Evolutionary conservation across 179 eudicot species (phyloP).

Genomic region (Pouteria campechiana): DNA sequence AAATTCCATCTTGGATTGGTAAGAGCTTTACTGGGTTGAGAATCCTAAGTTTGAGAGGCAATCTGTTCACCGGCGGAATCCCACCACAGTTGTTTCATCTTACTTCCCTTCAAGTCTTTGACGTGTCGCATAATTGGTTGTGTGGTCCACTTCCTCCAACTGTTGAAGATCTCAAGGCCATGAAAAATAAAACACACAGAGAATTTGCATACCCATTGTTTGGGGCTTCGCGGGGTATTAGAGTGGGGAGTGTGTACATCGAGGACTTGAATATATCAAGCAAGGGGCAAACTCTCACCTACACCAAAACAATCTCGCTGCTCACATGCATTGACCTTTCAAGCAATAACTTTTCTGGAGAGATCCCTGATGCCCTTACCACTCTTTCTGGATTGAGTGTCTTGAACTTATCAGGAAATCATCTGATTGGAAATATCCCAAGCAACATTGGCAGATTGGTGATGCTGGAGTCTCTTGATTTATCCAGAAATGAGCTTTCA

Average conservation of each 20-base stretch:
- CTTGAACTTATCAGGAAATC: constrained; percentile 4
- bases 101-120: constrained; percentile 9
- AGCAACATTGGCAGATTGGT: constrained; percentile 7
- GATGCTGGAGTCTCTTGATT: constrained; percentile 18
- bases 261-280: background rate
- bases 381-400: constrained; percentile 2
- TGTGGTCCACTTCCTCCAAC: background rate
- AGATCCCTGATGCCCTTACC: constrained; percentile 6
- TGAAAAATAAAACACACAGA: constrained; percentile 7
- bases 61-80: background rate
- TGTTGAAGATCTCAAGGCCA: background rate
- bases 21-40: background rate
- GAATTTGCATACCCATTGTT: background rate
- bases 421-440: constrained; percentile 7
- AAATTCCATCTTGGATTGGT: constrained; percentile 4
- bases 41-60: background rate
- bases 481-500: constrained; percentile 11
- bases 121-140: constrained; percentile 18
- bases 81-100: constrained; percentile 18
- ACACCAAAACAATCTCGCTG: background rate
- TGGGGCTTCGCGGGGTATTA: background rate
- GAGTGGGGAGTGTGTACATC: background rate
- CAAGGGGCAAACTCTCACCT: constrained; percentile 7
- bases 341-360: constrained; percentile 4
- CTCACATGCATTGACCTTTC: constrained; percentile 9